These are phyloP conservation scores for Gynochthodes officinalis DNA, from an alignment of 257 asterid species.

Conservation along the genomic window DNA sequence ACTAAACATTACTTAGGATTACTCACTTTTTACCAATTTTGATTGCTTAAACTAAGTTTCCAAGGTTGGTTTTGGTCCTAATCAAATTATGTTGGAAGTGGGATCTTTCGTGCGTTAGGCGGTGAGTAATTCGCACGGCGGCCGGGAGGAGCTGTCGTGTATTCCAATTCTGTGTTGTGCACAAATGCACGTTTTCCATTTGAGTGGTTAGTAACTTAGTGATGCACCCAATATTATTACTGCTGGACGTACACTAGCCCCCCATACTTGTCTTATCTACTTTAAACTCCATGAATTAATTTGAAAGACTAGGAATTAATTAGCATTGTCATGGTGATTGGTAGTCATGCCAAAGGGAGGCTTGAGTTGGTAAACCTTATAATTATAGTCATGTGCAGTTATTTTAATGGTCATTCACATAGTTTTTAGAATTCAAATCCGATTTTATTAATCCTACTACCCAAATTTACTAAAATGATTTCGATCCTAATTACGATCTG, in stretches of 20 bases:
- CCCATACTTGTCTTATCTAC: slow-evolving; percentile 5
- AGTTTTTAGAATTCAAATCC: too few species aligned
- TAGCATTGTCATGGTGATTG: too few species aligned
- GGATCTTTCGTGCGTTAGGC: not conserved
- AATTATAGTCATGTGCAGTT: too few species aligned
- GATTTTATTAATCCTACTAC: too few species aligned
- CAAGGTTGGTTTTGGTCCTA: not conserved
- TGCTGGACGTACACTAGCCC: not conserved
- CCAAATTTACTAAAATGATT: too few species aligned
- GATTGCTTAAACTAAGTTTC: too few species aligned
- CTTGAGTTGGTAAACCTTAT: too few species aligned
- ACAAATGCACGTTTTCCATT: not conserved
- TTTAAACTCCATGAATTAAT: not conserved
- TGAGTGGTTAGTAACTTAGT: not conserved
- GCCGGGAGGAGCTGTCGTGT: not conserved
- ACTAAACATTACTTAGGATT: not conserved
- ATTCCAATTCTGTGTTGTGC: not conserved
- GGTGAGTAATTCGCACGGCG: too few species aligned
- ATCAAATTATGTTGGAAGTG: not conserved
- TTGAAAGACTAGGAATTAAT: not conserved
- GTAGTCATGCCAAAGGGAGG: too few species aligned
- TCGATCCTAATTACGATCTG: too few species aligned
- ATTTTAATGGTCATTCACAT: too few species aligned
- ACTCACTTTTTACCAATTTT: not conserved
- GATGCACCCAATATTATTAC: not conserved